Conservation (phyloP, 2,329 filamentous ascomycete genomes). For the Aspergillus fumigatiaffinis region DNA sequence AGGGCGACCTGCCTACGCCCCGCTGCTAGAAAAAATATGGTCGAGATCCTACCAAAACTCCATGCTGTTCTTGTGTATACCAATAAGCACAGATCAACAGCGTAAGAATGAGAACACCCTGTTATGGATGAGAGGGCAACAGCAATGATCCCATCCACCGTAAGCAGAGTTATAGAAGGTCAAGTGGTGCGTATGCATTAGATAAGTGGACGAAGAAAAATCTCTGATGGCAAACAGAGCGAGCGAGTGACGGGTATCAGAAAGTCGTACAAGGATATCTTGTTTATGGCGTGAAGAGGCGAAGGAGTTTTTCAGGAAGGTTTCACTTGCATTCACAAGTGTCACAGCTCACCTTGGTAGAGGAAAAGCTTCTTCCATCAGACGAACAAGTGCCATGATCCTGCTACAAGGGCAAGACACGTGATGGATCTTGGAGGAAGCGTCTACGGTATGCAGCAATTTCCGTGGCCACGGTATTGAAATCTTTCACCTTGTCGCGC, state of each 20-base stretch:
- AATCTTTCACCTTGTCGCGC: conserved; percentile 48
- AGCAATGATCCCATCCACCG: conserved; percentile 2
- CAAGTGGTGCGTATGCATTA: conserved; percentile 11
- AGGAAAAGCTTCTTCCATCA: conserved; percentile 3
- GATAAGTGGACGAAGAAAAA: conserved; percentile 4
- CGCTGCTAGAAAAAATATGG: conserved; percentile 2
- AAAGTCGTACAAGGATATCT: neutral
- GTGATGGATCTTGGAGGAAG: conserved; percentile 45
- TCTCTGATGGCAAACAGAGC: conserved; percentile 3
- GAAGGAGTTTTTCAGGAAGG: conserved; percentile 2
- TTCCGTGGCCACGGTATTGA: conserved; percentile 45
- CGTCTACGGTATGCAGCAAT: conserved; percentile 50
- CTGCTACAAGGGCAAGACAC: conserved; percentile 44
- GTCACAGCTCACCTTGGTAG: neutral
- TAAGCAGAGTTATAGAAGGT: conserved; percentile 5
- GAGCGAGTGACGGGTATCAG: conserved; percentile 9
- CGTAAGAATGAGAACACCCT: conserved; percentile 6
- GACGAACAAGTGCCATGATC: neutral
- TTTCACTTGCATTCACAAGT: neutral
- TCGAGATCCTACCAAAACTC: conserved; percentile 11
- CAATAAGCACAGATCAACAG: conserved; percentile 16
- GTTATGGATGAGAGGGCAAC: conserved; percentile 5
- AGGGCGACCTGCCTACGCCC: conserved; percentile 16
- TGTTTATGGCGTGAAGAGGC: neutral
- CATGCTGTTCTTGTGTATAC: conserved; percentile 15